Conservation (phyloP, 1,139 yeast species). For the Kurtzmaniella quercitrusa region DNA sequence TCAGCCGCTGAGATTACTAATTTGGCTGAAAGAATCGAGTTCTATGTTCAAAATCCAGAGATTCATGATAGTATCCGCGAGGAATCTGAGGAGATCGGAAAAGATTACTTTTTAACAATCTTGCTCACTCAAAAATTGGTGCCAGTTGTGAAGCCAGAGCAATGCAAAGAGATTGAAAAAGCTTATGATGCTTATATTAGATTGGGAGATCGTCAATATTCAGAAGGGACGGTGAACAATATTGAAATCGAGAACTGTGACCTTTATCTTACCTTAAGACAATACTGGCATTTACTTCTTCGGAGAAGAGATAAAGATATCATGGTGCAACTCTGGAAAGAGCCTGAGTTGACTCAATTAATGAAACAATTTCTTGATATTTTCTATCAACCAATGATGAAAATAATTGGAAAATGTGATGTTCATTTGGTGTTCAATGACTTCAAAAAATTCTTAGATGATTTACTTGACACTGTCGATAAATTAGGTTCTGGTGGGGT, state of each 20-base stretch:
- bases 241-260: conserved; percentile 8
- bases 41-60: conserved; percentile 18
- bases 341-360: conserved; percentile 69
- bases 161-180: conserved; percentile 11
- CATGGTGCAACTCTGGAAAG: conserved; percentile 77
- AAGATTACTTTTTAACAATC: conserved; percentile 24
- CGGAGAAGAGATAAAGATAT: conserved; percentile 73
- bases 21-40: conserved; percentile 25
- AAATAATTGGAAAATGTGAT: conserved; percentile 70
- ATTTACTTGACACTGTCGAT: conserved; percentile 51
- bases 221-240: not conserved
- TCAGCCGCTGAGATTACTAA: conserved; percentile 14
- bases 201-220: conserved; percentile 8
- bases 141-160: conserved; percentile 1
- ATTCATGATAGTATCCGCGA: conserved; percentile 20
- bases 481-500: conserved; percentile 46
- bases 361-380: conserved; percentile 70
- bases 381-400: conserved; percentile 81
- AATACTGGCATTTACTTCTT: conserved; percentile 59
- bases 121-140: conserved; percentile 17
- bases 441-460: conserved; percentile 70
- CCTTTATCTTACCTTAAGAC: conserved; percentile 49
- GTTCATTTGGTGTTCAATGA: conserved; percentile 73
- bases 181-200: conserved; percentile 20
- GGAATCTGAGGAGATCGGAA: conserved; percentile 17